A percentile compares a stretch with the other conserved stretches of the same genome.
Conservation (phyloP, 1,284 basidiomycete genomes). For the Trametes versicolor region DNA sequence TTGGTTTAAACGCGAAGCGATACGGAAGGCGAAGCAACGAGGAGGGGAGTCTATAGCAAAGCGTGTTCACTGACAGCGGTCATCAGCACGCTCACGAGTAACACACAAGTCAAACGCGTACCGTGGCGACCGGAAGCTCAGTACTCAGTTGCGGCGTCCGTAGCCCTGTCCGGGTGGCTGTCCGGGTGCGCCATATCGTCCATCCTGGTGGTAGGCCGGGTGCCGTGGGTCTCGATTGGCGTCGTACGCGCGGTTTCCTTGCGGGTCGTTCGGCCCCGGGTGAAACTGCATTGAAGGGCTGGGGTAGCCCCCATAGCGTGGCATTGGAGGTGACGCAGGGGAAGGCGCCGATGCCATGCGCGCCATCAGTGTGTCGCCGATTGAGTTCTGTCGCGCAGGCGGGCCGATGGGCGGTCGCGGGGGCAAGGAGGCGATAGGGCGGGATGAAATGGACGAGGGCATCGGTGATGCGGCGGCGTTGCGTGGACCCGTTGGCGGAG, state of each 20-base stretch:
- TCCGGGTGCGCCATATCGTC: neutral
- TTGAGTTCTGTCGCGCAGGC: conserved; percentile 10
- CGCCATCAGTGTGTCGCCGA: conserved; percentile 24
- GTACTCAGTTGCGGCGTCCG: neutral
- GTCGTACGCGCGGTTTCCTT: conserved; percentile 8
- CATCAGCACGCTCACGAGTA: neutral
- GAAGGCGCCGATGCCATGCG: conserved; percentile 18
- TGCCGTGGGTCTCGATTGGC: conserved; percentile 6
- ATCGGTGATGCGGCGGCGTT: neutral
- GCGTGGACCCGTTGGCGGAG: conserved; percentile 9
- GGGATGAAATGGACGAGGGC: conserved; percentile 1
- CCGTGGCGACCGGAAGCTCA: neutral
- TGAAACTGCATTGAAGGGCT: conserved; percentile 12
- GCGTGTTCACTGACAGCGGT: neutral
- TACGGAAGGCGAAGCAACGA: neutral
- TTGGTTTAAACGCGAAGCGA: neutral
- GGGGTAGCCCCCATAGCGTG: neutral
- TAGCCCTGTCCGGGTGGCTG: neutral
- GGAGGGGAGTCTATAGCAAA: neutral
- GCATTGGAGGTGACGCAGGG: neutral
- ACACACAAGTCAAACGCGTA: neutral
- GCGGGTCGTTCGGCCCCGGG: conserved; percentile 12
- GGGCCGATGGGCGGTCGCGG: neutral
- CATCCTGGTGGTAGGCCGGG: neutral
- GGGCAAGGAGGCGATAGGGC: neutral